These are phyloP conservation scores for Exserohilum rostratum DNA, from an alignment of 2,329 filamentous ascomycete species.

Conservation along the genomic window DNA sequence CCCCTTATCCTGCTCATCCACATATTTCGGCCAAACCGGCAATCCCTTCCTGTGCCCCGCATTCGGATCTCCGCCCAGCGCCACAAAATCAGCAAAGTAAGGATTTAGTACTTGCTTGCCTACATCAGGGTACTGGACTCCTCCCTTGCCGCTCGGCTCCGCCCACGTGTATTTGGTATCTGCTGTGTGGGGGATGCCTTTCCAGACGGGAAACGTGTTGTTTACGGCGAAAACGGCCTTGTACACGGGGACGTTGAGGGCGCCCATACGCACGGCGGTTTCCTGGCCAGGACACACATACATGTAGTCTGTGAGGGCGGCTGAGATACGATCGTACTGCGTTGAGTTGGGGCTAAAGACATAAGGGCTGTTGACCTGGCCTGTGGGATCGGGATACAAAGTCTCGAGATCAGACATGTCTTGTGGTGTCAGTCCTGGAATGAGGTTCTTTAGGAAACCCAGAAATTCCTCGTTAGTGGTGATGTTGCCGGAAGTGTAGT, in stretches of 20 bases:
- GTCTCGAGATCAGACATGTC: conserved; percentile 28
- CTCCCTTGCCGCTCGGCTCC: conserved; percentile 56
- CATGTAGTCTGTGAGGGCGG: conserved; percentile 52
- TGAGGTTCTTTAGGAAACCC: conserved; percentile 32
- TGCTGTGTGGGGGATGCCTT: conserved; percentile 31
- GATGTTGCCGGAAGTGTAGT: conserved; percentile 34
- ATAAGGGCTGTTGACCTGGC: conserved; percentile 37
- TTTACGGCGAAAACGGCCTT: conserved; percentile 29
- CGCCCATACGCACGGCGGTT: conserved; percentile 49
- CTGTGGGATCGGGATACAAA: conserved; percentile 34
- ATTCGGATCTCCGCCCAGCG: conserved; percentile 50
- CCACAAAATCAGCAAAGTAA: conserved; percentile 52
- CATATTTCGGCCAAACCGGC: conserved; percentile 51
- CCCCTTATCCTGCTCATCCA: conserved; percentile 13
- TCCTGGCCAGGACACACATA: conserved; percentile 56
- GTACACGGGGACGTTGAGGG: conserved; percentile 38
- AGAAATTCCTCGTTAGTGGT: conserved; percentile 43
- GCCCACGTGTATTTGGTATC: conserved; percentile 53
- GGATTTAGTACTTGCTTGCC: conserved; percentile 46
- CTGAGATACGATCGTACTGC: conserved; percentile 53
- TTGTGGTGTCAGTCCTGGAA: conserved; percentile 21
- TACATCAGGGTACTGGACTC: conserved; percentile 47
- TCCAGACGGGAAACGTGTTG: conserved; percentile 30
- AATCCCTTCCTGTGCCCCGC: conserved; percentile 23
- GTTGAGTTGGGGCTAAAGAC: conserved; percentile 52